A percentile compares a stretch with the other conserved stretches of the same genome.
These are phyloP conservation scores for Sporothrix luriei DNA, from an alignment of 2,329 filamentous ascomycete species.

Conservation along the genomic window DNA sequence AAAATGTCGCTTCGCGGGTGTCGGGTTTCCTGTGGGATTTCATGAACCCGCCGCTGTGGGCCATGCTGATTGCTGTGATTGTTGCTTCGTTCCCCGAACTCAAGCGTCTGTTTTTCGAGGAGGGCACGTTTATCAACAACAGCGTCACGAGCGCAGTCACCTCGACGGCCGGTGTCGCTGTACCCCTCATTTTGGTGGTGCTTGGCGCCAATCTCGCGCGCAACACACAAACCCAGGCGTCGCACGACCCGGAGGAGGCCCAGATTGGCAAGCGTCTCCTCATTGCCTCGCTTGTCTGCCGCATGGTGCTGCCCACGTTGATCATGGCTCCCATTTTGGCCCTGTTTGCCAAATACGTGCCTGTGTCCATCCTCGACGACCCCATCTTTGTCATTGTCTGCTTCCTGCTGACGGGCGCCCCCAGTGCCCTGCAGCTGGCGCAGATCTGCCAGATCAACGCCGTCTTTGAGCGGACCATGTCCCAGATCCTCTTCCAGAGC, in stretches of 20 bases:
- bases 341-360: conserved; percentile 83
- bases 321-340: conserved; percentile 92
- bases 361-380: conserved; percentile 91
- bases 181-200: conserved; percentile 92
- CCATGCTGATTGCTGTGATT: conserved; percentile 88
- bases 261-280: conserved; percentile 73
- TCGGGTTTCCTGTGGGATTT: conserved; percentile 78
- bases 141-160: conserved; percentile 85
- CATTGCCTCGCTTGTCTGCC: conserved; percentile 79
- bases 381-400: conserved; percentile 98
- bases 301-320: conserved; percentile 89
- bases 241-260: conserved; percentile 70
- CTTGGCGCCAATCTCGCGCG: conserved; percentile 91
- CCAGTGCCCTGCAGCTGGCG: conserved; percentile 88
- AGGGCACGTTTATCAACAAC: conserved; percentile 88
- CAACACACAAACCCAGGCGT: conserved; percentile 75
- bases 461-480: conserved; percentile 94
- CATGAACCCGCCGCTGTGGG: conserved; percentile 98
- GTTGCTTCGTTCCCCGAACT: conserved; percentile 84
- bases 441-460: conserved; percentile 99
- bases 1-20: conserved; percentile 50
- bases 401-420: conserved; percentile 92
- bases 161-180: conserved; percentile 86
- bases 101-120: conserved; percentile 82
- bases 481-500: conserved; percentile 89